Evolutionary conservation across 2,329 filamentous ascomycete genomes (phyloP), one percentile per base, ranked within the genome.

Genomic region (Diaporthe longicolla): DNA sequence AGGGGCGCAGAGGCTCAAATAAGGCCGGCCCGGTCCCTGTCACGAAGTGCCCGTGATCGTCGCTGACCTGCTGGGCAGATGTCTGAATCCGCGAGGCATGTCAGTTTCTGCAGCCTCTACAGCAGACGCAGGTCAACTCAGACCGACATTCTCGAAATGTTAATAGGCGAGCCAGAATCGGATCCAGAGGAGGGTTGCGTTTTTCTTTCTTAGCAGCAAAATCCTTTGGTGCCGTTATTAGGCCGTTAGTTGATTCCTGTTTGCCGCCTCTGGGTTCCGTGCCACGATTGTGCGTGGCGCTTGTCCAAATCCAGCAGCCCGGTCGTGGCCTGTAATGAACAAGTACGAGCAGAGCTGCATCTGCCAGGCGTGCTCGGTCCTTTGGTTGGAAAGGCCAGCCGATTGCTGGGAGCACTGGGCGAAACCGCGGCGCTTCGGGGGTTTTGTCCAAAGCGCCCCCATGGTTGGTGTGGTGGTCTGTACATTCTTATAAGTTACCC

Each of bases 231-330:
- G 48, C 52, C 32, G 32, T 40, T 63, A 40, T 48, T 48, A 63
- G 40, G 59, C 29, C 26, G 61, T 35, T 40, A 50, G 43, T 65
- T 61, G 55, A 29, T 45, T 40, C 29, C 48, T 21, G 45, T 40
- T 45, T 52, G 24, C 43, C 65, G 52, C 24, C 37, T 24, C 17
- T 5, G 40, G 50, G 45, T 54, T 68, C 48, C 54, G 71, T 68
- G 71, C 71, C 71, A 24, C 65, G 40, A 45, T 45, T 29, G 37
- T 73, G 71, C 71, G 54, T 11, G 21, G 26, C 21, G 57, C 63
- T 70, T 73, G 40, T 52, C 73, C 69, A 5, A 37, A 72, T 68
- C 26, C 32, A 74, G 73, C 50, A 66, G 32, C 26, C 72, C 17
- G 13, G 32, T 54, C 29, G 40, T 52, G 21, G 45, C 13, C 40